These are phyloP conservation scores for Annulohypoxylon bovei DNA, from an alignment of 495 filamentous ascomycete genomes.

Conservation along the genomic window DNA sequence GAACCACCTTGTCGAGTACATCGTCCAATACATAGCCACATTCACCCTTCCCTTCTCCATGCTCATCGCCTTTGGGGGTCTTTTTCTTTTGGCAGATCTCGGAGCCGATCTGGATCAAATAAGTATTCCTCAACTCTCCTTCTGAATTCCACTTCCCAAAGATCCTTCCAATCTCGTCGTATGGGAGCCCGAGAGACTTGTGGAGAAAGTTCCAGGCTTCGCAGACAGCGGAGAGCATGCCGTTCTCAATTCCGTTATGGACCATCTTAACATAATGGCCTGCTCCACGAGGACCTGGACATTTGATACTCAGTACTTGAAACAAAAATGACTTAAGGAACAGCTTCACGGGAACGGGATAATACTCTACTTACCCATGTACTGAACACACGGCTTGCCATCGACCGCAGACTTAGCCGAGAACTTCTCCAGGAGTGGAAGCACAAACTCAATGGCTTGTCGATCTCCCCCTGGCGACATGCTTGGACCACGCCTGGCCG, in stretches of 20 bases:
- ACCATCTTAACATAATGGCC: slow-evolving; percentile 84
- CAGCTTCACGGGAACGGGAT: not conserved
- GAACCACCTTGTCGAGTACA: slow-evolving; percentile 79
- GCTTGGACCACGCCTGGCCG: slow-evolving; percentile 69
- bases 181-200: slow-evolving; percentile 65
- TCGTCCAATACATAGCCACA: slow-evolving; percentile 67
- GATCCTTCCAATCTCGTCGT: slow-evolving; percentile 70
- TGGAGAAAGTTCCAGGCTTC: slow-evolving; percentile 75
- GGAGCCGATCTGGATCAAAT: slow-evolving; percentile 70
- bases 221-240: slow-evolving; percentile 62
- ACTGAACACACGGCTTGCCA: slow-evolving; percentile 69
- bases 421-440: slow-evolving; percentile 68
- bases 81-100: slow-evolving; percentile 65
- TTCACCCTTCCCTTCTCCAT: slow-evolving; percentile 47
- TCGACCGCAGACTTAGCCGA: slow-evolving; percentile 30
- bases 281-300: slow-evolving; percentile 63
- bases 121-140: slow-evolving; percentile 69
- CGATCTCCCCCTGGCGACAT: slow-evolving; percentile 73
- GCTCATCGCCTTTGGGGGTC: slow-evolving; percentile 26
- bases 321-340: not conserved
- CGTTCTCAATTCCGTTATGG: slow-evolving; percentile 81
- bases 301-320: not conserved
- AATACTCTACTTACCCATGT: slow-evolving; percentile 23
- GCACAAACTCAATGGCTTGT: slow-evolving; percentile 64
- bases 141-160: slow-evolving; percentile 69